These are phyloP conservation scores for Sugiyamaella paludigena DNA, from an alignment of 1,139 yeast genomes.

Conservation along the genomic window DNA sequence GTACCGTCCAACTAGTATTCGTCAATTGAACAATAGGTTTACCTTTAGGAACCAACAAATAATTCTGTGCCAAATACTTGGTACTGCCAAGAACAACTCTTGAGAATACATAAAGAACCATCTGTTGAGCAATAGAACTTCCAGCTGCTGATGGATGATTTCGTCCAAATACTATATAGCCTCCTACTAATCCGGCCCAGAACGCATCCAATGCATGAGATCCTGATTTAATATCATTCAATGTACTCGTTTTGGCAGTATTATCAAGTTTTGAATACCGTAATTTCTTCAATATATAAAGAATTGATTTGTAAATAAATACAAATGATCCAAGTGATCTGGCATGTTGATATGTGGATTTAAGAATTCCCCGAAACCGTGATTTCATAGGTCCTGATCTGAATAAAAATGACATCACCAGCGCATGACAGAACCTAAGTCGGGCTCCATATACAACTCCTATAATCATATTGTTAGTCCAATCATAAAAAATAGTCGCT, in stretches of 20 bases:
- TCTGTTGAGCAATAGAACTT: conserved; percentile 46
- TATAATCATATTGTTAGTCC: too few species aligned
- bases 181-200: conserved; percentile 63
- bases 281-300: conserved; percentile 32
- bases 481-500: conserved; percentile 2
- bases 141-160: conserved; percentile 35
- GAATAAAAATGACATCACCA: conserved; percentile 60
- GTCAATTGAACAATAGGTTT: conserved; percentile 19
- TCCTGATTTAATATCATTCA: conserved; percentile 27
- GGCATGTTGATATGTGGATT: conserved; percentile 66
- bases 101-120: conserved; percentile 61
- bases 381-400: conserved; percentile 45
- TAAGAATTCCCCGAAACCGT: conserved; percentile 49
- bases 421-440: conserved; percentile 69
- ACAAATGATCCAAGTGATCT: conserved; percentile 66
- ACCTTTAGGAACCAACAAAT: conserved; percentile 9
- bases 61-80: conserved; percentile 33
- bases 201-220: conserved; percentile 44
- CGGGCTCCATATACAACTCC: conserved; percentile 73
- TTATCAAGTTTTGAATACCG: conserved; percentile 17
- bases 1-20: conserved; percentile 55
- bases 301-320: conserved; percentile 50
- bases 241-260: conserved; percentile 18
- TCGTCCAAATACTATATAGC: conserved; percentile 65
- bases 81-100: conserved; percentile 55